phyloP scores from a whole-genome alignment of 495 filamentous ascomycete species.

The Penicillium mononematosum region DNA sequence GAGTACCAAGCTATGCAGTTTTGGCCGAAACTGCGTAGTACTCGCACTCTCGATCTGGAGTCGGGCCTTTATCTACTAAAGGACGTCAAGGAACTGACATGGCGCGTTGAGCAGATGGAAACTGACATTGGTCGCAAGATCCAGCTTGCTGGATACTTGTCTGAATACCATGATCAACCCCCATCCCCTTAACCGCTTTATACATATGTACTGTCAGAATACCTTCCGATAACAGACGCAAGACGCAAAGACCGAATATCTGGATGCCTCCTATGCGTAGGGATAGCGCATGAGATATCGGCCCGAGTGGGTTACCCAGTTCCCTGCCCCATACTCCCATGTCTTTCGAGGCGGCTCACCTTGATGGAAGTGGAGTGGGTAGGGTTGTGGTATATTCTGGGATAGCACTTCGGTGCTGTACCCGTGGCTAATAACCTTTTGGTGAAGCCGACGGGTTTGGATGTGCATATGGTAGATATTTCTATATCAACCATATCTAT shows the following conservation, averaged over 20 bases:
- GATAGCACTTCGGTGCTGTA: neutral
- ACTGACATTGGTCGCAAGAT: neutral
- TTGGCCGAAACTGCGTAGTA: conserved; percentile 9
- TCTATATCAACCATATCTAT: neutral
- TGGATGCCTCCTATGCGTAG: conserved; percentile 12
- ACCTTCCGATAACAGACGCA: conserved; percentile 2
- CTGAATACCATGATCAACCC: neutral
- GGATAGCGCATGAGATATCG: conserved; percentile 6
- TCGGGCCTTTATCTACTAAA: neutral
- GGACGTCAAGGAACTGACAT: neutral
- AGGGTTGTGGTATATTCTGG: neutral
- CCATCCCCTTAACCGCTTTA: neutral
- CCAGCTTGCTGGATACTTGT: neutral
- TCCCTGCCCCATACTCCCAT: neutral
- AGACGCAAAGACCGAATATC: conserved; percentile 1
- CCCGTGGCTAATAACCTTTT: neutral
- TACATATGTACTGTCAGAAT: neutral
- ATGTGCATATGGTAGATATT: neutral
- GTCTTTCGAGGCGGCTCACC: conserved; percentile 11
- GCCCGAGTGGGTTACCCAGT: neutral
- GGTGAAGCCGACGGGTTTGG: neutral
- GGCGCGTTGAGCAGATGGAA: conserved; percentile 1
- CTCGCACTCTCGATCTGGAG: conserved; percentile 8
- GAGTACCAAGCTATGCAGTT: conserved; percentile 7
- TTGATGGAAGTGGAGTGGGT: conserved; percentile 6